These are phyloP conservation scores for Leccinum olivaceopallidum DNA, from an alignment of 768 basidiomycete genomes.

Conservation along the genomic window DNA sequence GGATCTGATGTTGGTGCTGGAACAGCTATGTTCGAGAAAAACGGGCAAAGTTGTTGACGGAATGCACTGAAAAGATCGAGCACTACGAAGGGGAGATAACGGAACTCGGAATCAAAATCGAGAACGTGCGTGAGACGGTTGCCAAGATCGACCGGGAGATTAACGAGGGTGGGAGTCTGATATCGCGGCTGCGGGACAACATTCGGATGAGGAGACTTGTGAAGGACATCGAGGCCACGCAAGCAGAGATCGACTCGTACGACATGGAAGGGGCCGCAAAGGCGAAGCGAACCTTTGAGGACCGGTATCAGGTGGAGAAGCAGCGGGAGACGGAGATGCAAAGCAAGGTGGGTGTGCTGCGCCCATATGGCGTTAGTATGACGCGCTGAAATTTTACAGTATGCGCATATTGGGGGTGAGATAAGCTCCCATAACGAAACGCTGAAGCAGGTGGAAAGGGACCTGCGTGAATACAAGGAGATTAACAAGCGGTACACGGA, in stretches of 20 bases:
- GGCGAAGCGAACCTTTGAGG: conserved; percentile 82
- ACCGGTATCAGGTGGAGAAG: conserved; percentile 72
- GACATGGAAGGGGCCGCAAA: conserved; percentile 88
- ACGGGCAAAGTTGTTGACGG: conserved; percentile 57
- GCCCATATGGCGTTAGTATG: neutral
- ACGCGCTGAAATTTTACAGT: conserved; percentile 42
- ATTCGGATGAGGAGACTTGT: conserved; percentile 70
- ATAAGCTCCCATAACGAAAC: conserved; percentile 71
- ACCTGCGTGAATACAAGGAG: conserved; percentile 84
- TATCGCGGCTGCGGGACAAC: conserved; percentile 81
- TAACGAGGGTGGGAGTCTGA: conserved; percentile 66
- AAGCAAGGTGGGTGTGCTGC: conserved; percentile 50
- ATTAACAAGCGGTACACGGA: conserved; percentile 84
- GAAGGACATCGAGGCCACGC: conserved; percentile 63
- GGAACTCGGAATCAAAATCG: conserved; percentile 41
- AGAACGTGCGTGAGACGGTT: conserved; percentile 44
- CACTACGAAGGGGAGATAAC: conserved; percentile 47
- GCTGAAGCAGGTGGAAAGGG: conserved; percentile 61
- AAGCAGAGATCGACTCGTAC: conserved; percentile 67
- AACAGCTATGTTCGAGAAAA: conserved; percentile 76
- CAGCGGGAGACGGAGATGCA: conserved; percentile 71
- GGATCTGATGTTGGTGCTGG: neutral
- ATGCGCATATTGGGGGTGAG: conserved; percentile 81
- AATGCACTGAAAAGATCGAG: conserved; percentile 56
- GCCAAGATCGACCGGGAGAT: conserved; percentile 74